Base-by-base conservation (phyloP, 176 grass and related monocot species). In the Phyllostachys edulis region DNA sequence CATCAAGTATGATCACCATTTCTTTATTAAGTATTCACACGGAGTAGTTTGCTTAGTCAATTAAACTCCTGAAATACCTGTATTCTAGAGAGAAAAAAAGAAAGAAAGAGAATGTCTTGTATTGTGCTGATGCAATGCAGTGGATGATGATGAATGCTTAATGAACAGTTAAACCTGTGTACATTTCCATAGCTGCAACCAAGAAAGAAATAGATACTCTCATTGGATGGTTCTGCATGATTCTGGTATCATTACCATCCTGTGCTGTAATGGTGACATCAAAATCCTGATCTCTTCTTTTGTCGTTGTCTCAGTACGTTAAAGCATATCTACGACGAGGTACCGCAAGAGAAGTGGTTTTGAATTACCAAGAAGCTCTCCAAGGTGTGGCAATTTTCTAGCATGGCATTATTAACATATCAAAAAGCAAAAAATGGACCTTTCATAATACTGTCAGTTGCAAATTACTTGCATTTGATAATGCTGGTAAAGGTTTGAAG, bases 281-380 rank as follows among this genome's bases (percentile, higher is more conserved):
- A 56, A 37, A 82, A 32, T 66, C 16, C 51, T 83, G 51, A 21
- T 34, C 9, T 49, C 5, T 56, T 75, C 26, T 29, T 75, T 49
- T 60, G 64, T 69, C 61, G 47, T 77, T 60, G 78, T 68, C 37
- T 79, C 80, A 99, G 96, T 96, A 94, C 67, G 93, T 99, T 54
- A 99, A 99, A 90, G 96, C 93, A 64, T 96, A 96, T 89, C 72
- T 99, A 14, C 92, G 96, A 82, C 85, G 96, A 87, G 96, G 96
- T 49, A 89, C 71, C 2, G 87, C 93, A 39, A 93, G 76, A 85
- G 93, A 96, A 96, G 88, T 77, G 85, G 86, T 92, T 46, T 85
- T 92, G 75, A 90, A 87, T 76, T 78, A 94, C 78, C 91, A 92
- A 84, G 96, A 94, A 95, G 96, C 96, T 83, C 85, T 94, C 49